Evolutionary conservation across 2,329 filamentous ascomycete genomes (phyloP).

Genomic region (Xenoacremonium recifei): DNA sequence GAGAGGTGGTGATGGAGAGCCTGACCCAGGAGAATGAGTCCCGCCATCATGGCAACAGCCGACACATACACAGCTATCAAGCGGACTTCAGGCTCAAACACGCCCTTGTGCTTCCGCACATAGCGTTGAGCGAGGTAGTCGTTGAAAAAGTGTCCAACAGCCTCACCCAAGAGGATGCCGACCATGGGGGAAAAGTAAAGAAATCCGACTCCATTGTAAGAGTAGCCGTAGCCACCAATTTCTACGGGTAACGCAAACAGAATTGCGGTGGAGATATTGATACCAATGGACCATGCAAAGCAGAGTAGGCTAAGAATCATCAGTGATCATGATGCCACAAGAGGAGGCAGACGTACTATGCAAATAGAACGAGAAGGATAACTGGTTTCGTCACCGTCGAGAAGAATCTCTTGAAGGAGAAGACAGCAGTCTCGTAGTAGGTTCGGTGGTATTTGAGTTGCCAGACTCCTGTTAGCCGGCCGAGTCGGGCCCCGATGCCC

Average conservation of each 20-base stretch:
- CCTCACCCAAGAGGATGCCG: constrained; percentile 51
- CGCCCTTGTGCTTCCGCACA: constrained; percentile 45
- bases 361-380: constrained; percentile 9
- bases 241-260: constrained; percentile 34
- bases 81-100: constrained; percentile 56
- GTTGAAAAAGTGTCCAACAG: constrained; percentile 55
- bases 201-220: constrained; percentile 47
- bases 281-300: constrained; percentile 52
- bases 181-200: constrained; percentile 61
- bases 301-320: constrained; percentile 26
- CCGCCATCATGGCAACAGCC: constrained; percentile 47
- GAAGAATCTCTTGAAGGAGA: background rate
- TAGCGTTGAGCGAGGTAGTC: constrained; percentile 46
- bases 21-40: constrained; percentile 52
- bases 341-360: constrained; percentile 18
- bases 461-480: constrained; percentile 14
- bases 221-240: constrained; percentile 48
- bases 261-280: constrained; percentile 55
- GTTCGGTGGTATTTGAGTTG: constrained; percentile 2
- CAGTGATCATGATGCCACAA: too few species aligned
- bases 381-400: constrained; percentile 8
- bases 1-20: constrained; percentile 41
- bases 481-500: constrained; percentile 18
- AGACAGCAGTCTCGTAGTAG: background rate
- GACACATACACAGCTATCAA: constrained; percentile 47